Evolutionary conservation across 2,329 filamentous ascomycete genomes (phyloP), one percentile per base, ranked within the genome.

Genomic region (Knufia fluminis): DNA sequence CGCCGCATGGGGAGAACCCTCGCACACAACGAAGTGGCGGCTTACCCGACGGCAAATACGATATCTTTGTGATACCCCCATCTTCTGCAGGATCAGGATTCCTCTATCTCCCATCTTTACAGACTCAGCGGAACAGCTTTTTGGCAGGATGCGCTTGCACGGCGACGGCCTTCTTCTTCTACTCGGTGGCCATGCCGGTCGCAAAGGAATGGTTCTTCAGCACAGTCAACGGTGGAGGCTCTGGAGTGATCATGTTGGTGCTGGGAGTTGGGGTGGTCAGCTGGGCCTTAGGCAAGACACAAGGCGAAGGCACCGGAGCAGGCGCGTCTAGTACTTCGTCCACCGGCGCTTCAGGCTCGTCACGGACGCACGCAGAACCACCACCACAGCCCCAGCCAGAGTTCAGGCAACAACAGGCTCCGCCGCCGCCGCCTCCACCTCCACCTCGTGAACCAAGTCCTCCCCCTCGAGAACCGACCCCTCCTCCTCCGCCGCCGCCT

Each of bases 51-150:
- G 90, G 91, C 49, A 94, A 92, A 64, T 97, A 95, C 68, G 91
- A 97, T 71, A 94, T 97, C 64, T 96, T 96, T 71, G 85, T 96
- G 65, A 90, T 97, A 61, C 91, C 91, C 6, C 87, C 90, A 41
- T 89, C 95, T 66, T 91, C 89, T 9, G 78, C 90, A 4, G 91
- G 91, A 47, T 80, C 82, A 0, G 91, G 91, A 28, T 96, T 96
- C 67, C 73, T 97, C 23, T 96, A 97, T 66, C 78, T 97, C n/a
- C 91, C 91, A 0, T 95, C 90, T 0, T 68, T 97, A 54, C 79
- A 84, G 62, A 85, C 87, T 17, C 86, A 92, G 61, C 76, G 84
- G 61, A 95, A 95, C 67, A 94, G 87, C 68, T 97, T 96, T 66
- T 76, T 89, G 19, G 89, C 90, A 2, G 91, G 91, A 23, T 88